phyloP scores from a whole-genome alignment of 805 yeast genomes.

The Pichia nanzhaoensis region DNA sequence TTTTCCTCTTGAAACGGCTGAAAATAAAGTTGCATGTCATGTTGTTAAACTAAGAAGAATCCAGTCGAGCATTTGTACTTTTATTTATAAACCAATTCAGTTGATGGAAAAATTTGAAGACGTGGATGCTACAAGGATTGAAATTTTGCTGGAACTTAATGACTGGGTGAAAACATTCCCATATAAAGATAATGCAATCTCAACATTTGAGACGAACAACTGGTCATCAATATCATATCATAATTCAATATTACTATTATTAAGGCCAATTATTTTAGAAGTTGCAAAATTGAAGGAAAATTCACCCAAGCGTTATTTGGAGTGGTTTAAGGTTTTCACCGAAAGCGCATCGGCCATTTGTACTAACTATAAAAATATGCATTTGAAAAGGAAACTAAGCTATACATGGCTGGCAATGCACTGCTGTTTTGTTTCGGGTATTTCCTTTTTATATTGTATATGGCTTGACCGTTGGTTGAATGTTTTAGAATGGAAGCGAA shows the following conservation, averaged over 20 bases:
- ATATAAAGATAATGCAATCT: conserved; percentile 18
- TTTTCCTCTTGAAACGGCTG: conserved; percentile 19
- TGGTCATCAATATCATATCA: conserved; percentile 32
- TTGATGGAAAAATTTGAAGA: conserved; percentile 19
- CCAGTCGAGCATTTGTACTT: conserved; percentile 30
- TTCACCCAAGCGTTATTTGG: conserved; percentile 19
- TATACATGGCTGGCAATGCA: conserved; percentile 31
- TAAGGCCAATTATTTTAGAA: conserved; percentile 28
- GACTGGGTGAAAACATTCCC: conserved; percentile 31
- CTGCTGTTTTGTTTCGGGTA: conserved; percentile 27
- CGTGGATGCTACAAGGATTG: conserved; percentile 25
- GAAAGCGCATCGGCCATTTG: conserved; percentile 28
- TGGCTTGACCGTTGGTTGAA: conserved; percentile 26
- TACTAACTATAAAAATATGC: conserved; percentile 25
- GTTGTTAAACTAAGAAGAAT: conserved; percentile 29
- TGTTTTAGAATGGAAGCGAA: conserved; percentile 23
- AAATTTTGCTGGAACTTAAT: conserved; percentile 29
- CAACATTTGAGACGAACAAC: conserved; percentile 28
- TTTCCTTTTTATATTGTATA: conserved; percentile 28
- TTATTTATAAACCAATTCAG: conserved; percentile 27
- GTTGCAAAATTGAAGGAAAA: conserved; percentile 14
- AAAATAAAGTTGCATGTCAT: conserved; percentile 24
- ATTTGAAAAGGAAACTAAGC: conserved; percentile 21
- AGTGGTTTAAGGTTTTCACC: conserved; percentile 31
- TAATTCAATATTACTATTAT: conserved; percentile 27